These are phyloP conservation scores for Meyerozyma guilliermondii DNA, from an alignment of 1,139 yeast genomes.

Conservation along the genomic window DNA sequence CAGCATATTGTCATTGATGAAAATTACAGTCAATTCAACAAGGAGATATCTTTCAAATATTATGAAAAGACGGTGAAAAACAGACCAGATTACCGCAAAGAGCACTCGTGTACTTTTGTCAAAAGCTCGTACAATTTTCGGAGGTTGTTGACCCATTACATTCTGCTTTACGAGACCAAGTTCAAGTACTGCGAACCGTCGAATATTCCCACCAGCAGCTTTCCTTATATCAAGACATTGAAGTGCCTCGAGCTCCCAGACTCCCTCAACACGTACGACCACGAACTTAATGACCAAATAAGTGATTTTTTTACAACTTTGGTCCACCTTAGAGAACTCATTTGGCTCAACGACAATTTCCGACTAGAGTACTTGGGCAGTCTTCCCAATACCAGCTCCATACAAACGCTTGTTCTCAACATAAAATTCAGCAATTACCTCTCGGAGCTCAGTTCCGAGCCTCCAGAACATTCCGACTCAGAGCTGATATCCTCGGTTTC, in stretches of 20 bases:
- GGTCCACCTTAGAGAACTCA: slow-evolving; percentile 18
- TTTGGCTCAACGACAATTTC: slow-evolving; percentile 33
- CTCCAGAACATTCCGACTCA: background rate
- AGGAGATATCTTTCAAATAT: slow-evolving; percentile 19
- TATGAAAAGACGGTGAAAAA: slow-evolving; percentile 4
- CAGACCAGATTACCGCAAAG: slow-evolving; percentile 5
- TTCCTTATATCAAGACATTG: slow-evolving; percentile 16
- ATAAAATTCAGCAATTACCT: slow-evolving; percentile 20
- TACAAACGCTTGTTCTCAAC: slow-evolving; percentile 21
- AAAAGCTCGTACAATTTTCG: slow-evolving; percentile 32
- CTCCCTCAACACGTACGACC: slow-evolving; percentile 28
- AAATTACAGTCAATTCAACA: slow-evolving; percentile 29
- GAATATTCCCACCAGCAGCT: background rate
- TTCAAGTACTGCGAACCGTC: background rate
- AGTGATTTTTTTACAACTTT: slow-evolving; percentile 17
- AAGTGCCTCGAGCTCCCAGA: slow-evolving; percentile 30
- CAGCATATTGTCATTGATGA: slow-evolving; percentile 36
- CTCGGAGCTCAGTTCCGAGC: slow-evolving; percentile 8
- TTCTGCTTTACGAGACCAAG: slow-evolving; percentile 3
- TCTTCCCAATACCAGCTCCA: slow-evolving; percentile 15
- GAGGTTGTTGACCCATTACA: slow-evolving; percentile 20
- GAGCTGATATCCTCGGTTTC: background rate
- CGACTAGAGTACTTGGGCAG: slow-evolving; percentile 20
- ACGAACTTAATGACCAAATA: slow-evolving; percentile 16
- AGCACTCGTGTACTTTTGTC: slow-evolving; percentile 24